Evolutionary conservation across 345 rosid genomes (phyloP).

Genomic region (Passiflora organensis): DNA sequence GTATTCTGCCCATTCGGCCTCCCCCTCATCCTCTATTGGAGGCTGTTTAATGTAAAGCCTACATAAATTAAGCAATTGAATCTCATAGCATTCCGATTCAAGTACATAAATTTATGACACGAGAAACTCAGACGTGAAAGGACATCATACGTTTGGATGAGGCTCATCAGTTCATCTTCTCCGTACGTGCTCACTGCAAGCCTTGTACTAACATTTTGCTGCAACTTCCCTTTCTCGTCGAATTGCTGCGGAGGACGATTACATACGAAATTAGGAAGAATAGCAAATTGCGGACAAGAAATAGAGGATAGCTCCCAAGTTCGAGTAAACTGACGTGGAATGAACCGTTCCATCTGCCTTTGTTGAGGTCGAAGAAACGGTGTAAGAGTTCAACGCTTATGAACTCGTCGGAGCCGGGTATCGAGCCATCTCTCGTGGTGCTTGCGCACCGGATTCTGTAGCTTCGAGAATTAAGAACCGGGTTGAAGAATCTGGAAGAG

Average conservation of each 20-base stretch:
- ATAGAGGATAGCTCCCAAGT: too few species aligned
- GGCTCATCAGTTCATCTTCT: conserved; percentile 80
- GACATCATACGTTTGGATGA: conserved; percentile 75
- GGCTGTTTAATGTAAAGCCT: conserved; percentile 88
- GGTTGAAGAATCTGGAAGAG: conserved; percentile 2
- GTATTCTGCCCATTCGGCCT: conserved; percentile 86
- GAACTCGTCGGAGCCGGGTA: conserved; percentile 29
- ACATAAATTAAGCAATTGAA: conserved; percentile 3
- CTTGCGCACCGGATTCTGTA: conserved; percentile 22
- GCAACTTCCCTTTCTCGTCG: conserved; percentile 57
- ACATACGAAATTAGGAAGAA: neutral
- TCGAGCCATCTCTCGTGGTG: conserved; percentile 16
- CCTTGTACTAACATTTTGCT: conserved; percentile 62
- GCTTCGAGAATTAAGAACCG: conserved; percentile 27
- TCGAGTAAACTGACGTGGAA: conserved; percentile 46
- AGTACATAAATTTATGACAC: neutral
- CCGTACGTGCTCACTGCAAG: conserved; percentile 79
- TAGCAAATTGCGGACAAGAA: neutral
- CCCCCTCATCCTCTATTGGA: conserved; percentile 47
- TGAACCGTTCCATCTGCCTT: conserved; percentile 83
- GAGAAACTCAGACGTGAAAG: neutral
- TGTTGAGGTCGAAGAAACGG: conserved; percentile 56
- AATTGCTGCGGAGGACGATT: conserved; percentile 59
- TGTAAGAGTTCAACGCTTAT: conserved; percentile 71
- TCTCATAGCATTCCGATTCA: neutral